phyloP scores from a whole-genome alignment of 176 grass and related monocot genomes.

The Musa acuminata region DNA sequence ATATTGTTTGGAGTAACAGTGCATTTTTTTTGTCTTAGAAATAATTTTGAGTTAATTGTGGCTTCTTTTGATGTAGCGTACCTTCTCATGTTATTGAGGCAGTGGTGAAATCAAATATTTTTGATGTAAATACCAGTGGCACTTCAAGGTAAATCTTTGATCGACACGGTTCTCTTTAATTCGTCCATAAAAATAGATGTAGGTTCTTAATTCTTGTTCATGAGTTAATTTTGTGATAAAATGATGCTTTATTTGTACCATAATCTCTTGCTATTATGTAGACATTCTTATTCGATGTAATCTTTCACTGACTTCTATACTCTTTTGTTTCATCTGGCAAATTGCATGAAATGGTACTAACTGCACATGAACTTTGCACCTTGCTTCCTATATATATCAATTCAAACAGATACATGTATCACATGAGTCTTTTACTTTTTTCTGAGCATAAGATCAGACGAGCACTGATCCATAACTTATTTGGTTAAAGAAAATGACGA shows the following conservation, averaged over 20 bases:
- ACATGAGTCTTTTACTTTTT: too few species aligned
- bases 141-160: slow-evolving; percentile 39
- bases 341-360: too few species aligned
- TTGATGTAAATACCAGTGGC: slow-evolving; percentile 44
- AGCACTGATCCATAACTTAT: too few species aligned
- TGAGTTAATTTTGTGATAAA: neutral
- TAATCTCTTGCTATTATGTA: neutral
- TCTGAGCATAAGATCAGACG: too few species aligned
- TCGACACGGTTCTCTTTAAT: neutral
- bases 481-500: too few species aligned
- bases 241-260: neutral
- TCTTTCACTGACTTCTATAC: too few species aligned
- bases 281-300: too few species aligned
- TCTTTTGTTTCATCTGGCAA: too few species aligned
- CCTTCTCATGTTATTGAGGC: slow-evolving; percentile 66
- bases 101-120: slow-evolving; percentile 51
- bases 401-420: too few species aligned
- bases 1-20: neutral
- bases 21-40: neutral
- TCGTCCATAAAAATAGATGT: neutral
- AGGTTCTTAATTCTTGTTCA: neutral
- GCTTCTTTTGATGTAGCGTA: slow-evolving; percentile 38
- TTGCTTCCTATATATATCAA: too few species aligned
- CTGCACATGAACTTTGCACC: too few species aligned
- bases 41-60: neutral